Conservation (phyloP, 2,329 filamentous ascomycete species). For the Paraphoma chrysanthemicola region DNA sequence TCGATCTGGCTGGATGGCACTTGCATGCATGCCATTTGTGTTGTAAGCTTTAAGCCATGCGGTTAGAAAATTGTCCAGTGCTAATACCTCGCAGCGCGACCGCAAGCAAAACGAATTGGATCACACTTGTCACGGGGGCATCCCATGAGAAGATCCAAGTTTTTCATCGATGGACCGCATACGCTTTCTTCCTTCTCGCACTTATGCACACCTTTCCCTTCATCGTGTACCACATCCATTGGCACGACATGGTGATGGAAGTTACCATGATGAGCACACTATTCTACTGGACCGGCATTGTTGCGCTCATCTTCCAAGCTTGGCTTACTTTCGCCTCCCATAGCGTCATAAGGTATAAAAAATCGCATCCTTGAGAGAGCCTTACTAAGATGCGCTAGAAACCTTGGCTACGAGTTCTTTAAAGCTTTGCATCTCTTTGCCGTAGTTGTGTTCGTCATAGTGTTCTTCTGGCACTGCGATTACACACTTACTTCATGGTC, state of each 20-base stretch:
- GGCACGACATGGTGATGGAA: slow-evolving; percentile 53
- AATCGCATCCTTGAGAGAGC: not conserved
- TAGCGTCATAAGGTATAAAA: slow-evolving; percentile 52
- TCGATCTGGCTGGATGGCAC: slow-evolving; percentile 36
- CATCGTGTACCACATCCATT: slow-evolving; percentile 59
- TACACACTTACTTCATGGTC: slow-evolving; percentile 62
- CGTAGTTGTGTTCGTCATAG: slow-evolving; percentile 62
- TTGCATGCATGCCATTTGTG: slow-evolving; percentile 39
- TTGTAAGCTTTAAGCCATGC: slow-evolving; percentile 6
- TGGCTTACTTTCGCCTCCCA: slow-evolving; percentile 64
- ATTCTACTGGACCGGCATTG: slow-evolving; percentile 64
- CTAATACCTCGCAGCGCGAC: slow-evolving; percentile 36
- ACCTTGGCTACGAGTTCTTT: slow-evolving; percentile 67
- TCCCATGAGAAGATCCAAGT: slow-evolving; percentile 64
- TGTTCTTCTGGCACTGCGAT: slow-evolving; percentile 68
- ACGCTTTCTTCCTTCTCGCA: slow-evolving; percentile 63
- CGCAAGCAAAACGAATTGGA: slow-evolving; percentile 63
- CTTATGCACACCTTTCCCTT: slow-evolving; percentile 68
- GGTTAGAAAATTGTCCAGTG: not conserved
- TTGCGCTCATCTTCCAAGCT: slow-evolving; percentile 60
- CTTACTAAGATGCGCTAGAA: slow-evolving; percentile 41
- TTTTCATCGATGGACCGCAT: slow-evolving; percentile 36
- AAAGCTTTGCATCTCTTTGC: slow-evolving; percentile 63
- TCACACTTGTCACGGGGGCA: slow-evolving; percentile 62
- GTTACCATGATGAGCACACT: slow-evolving; percentile 29